A percentile compares a stretch with the other conserved stretches of the same genome.
phyloP scores from a whole-genome alignment of 352 stramenopile genomes.

The Phytophthora brassicae region DNA sequence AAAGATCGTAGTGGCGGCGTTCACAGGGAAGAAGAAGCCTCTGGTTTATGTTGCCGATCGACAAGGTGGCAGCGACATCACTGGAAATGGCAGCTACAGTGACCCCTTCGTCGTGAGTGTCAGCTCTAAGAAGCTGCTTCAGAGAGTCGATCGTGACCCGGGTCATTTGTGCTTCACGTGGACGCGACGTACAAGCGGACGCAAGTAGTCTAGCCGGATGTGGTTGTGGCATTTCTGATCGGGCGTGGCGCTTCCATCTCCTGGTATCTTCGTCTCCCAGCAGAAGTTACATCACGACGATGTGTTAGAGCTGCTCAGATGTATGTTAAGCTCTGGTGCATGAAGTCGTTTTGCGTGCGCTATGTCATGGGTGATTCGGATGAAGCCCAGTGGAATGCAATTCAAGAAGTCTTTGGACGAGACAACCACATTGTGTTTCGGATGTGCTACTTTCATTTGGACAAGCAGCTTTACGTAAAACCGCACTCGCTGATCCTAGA shows the following conservation, averaged over 20 bases:
- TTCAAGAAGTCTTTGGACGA: slow-evolving; percentile 1
- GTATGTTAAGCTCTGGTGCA: background rate
- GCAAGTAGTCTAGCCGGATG: slow-evolving; percentile 14
- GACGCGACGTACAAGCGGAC: slow-evolving; percentile 36
- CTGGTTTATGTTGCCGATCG: background rate
- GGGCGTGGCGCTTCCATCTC: slow-evolving; percentile 18
- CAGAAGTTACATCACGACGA: slow-evolving; percentile 8
- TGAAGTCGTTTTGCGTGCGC: slow-evolving; percentile 5
- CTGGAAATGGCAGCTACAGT: slow-evolving; percentile 10
- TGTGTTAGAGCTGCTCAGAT: background rate
- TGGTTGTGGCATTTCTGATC: slow-evolving; percentile 30
- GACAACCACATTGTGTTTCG: slow-evolving; percentile 2
- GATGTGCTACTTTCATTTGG: too few relatives aligned
- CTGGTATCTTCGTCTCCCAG: slow-evolving; percentile 21
- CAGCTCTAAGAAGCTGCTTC: slow-evolving; percentile 15
- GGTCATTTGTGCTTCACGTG: slow-evolving; percentile 25
- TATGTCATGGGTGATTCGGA: slow-evolving; percentile 30
- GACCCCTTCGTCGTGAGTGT: slow-evolving; percentile 13
- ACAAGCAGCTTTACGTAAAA: slow-evolving; percentile 19
- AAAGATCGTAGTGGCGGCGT: background rate
- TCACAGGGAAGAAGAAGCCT: slow-evolving; percentile 20
- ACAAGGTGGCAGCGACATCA: background rate
- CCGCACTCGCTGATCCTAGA: background rate
- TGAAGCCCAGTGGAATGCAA: slow-evolving; percentile 18
- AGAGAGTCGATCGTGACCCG: background rate